Conservation (phyloP, 2,329 filamentous ascomycete species). For the Venturia carpophila region DNA sequence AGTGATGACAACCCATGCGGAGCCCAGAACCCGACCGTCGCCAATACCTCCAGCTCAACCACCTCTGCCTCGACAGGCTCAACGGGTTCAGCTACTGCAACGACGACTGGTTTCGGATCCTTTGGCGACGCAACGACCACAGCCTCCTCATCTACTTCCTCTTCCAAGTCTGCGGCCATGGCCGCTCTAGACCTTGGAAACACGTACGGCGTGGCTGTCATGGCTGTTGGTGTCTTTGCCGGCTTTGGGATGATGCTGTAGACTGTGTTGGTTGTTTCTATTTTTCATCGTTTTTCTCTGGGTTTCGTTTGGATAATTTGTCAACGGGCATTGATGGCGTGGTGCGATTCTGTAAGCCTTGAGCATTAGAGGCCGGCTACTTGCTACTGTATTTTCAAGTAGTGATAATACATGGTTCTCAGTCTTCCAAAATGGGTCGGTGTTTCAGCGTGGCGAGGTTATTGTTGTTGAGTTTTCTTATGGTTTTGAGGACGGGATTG, state of each 20-base stretch:
- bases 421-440: background rate
- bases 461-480: background rate
- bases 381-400: background rate
- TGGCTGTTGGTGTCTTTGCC: constrained; percentile 18
- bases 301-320: background rate
- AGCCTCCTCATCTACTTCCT: background rate
- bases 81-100: constrained; percentile 1
- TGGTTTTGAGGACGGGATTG: background rate
- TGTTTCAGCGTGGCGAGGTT: background rate
- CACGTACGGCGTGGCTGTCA: constrained; percentile 17
- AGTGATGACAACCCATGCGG: constrained; percentile 61
- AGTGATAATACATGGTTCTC: background rate
- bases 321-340: background rate
- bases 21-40: constrained; percentile 53
- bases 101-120: constrained; percentile 8
- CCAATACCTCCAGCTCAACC: constrained; percentile 48
- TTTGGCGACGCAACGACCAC: constrained; percentile 12
- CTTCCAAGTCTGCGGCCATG: background rate
- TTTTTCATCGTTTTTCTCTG: background rate
- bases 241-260: constrained; percentile 19
- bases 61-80: constrained; percentile 32
- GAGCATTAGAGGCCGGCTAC: background rate
- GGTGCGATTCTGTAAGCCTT: background rate
- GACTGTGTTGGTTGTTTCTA: background rate
- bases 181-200: constrained; percentile 14